Conservation (phyloP, 805 yeast species). For the Kodamaea hsintzibuensis region DNA sequence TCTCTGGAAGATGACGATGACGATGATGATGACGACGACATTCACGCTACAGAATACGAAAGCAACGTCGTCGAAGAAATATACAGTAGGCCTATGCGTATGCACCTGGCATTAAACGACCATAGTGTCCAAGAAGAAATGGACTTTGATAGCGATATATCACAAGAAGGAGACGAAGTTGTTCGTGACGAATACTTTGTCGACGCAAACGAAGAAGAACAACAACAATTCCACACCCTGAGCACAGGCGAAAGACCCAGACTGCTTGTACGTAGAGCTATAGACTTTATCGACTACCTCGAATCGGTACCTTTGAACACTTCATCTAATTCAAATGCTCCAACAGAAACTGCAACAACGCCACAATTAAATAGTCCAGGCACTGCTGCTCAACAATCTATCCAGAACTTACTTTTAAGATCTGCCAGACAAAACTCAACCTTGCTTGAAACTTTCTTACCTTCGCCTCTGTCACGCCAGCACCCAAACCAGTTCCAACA, state of each 20-base stretch:
- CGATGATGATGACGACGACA: conserved; percentile 11
- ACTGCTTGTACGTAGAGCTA: conserved; percentile 9
- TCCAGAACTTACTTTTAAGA: conserved; percentile 24
- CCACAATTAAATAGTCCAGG: neutral
- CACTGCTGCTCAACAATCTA: conserved; percentile 9
- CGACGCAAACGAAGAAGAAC: neutral
- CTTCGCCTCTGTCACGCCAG: neutral
- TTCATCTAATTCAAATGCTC: neutral
- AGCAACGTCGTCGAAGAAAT: conserved; percentile 1
- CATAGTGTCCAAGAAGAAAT: neutral
- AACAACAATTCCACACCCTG: neutral
- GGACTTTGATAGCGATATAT: conserved; percentile 1
- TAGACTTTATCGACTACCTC: conserved; percentile 11
- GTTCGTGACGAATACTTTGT: conserved; percentile 6
- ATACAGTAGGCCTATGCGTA: neutral
- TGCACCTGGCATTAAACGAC: neutral
- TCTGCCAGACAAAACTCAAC: conserved; percentile 25
- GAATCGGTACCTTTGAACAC: neutral
- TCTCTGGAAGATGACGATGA: conserved; percentile 12
- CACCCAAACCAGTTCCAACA: neutral
- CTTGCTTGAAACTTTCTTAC: conserved; percentile 2
- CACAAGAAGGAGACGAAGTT: conserved; percentile 5
- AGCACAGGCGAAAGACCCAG: neutral
- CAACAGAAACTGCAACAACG: neutral
- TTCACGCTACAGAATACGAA: neutral